These are phyloP conservation scores for Henningerozyma blattae DNA, from an alignment of 805 yeast species.

Conservation along the genomic window DNA sequence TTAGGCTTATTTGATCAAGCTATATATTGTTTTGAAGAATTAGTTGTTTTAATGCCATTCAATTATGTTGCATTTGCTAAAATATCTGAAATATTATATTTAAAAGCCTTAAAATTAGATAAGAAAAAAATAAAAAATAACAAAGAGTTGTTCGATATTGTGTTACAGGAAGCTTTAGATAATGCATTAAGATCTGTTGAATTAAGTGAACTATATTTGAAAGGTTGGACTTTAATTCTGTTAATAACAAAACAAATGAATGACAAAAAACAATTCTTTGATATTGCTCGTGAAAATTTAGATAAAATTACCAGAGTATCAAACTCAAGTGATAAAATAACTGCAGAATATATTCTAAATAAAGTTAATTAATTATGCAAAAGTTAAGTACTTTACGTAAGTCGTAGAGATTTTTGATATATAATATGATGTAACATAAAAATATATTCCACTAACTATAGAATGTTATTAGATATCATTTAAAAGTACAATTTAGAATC, in stretches of 20 bases:
- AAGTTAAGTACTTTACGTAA: too few relatives aligned
- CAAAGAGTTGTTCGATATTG: slow-evolving; percentile 2
- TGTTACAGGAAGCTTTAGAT: slow-evolving; percentile 23
- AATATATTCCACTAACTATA: too few relatives aligned
- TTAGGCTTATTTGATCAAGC: slow-evolving; percentile 59
- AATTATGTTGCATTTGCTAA: slow-evolving; percentile 23
- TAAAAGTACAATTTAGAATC: too few relatives aligned
- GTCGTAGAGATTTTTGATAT: too few relatives aligned
- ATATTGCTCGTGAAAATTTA: slow-evolving; percentile 28
- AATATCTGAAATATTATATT: slow-evolving; percentile 16
- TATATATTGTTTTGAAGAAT: slow-evolving; percentile 56
- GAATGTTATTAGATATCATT: too few relatives aligned
- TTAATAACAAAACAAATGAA: slow-evolving; percentile 24
- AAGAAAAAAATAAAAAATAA: slow-evolving; percentile 5
- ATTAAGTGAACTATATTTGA: slow-evolving; percentile 50
- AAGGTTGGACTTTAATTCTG: slow-evolving; percentile 67
- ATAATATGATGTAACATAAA: too few relatives aligned
- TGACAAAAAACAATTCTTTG: slow-evolving; percentile 21
- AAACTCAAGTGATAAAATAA: slow-evolving; percentile 25
- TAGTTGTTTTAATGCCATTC: slow-evolving; percentile 52
- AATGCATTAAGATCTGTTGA: slow-evolving; percentile 65
- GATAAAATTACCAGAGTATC: slow-evolving; percentile 23
- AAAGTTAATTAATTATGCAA: slow-evolving; percentile 6
- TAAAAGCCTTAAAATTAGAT: slow-evolving; percentile 9
- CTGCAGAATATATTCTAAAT: slow-evolving; percentile 25